Evolutionary conservation across 352 stramenopile species (phyloP).

Genomic region (Phytophthora rubi): DNA sequence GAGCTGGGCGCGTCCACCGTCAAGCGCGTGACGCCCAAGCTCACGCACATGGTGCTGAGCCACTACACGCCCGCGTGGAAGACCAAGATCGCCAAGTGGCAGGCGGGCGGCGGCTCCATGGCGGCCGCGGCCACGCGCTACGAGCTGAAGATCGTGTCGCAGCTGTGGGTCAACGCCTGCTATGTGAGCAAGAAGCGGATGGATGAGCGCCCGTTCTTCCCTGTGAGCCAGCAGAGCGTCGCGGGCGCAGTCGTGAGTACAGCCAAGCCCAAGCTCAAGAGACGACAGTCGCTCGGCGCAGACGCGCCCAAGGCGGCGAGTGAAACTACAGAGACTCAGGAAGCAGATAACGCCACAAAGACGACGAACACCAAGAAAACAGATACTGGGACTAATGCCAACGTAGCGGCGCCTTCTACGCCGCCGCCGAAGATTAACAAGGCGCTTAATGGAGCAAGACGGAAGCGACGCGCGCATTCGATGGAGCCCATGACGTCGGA

Average conservation of each 20-base stretch:
- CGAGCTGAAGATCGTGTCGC: slow-evolving; percentile 78
- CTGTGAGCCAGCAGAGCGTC: slow-evolving; percentile 54
- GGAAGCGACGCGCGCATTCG: slow-evolving; percentile 61
- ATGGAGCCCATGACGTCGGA: slow-evolving; percentile 79
- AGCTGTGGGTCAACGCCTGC: slow-evolving; percentile 86
- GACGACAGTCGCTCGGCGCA: slow-evolving; percentile 33
- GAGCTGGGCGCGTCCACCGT: slow-evolving; percentile 72
- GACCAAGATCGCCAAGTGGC: slow-evolving; percentile 75
- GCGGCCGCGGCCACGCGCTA: slow-evolving; percentile 31
- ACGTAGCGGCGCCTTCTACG: slow-evolving; percentile 11
- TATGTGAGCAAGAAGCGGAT: slow-evolving; percentile 74
- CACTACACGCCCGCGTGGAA: slow-evolving; percentile 73
- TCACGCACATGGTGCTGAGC: slow-evolving; percentile 84
- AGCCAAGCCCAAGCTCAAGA: slow-evolving; percentile 22
- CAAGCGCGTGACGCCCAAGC: slow-evolving; percentile 65
- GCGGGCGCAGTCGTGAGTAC: not conserved
- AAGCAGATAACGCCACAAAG: not conserved
- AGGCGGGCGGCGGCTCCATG: slow-evolving; percentile 44
- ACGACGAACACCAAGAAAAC: slow-evolving; percentile 5
- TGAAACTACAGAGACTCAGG: not conserved
- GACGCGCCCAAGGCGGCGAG: slow-evolving; percentile 8
- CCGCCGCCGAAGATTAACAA: slow-evolving; percentile 26
- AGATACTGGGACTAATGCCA: not conserved
- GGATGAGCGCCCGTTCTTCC: slow-evolving; percentile 79
- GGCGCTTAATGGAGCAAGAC: slow-evolving; percentile 13